Conservation (phyloP, 2,329 filamentous ascomycete genomes). For the Helotiales sp. region DNA sequence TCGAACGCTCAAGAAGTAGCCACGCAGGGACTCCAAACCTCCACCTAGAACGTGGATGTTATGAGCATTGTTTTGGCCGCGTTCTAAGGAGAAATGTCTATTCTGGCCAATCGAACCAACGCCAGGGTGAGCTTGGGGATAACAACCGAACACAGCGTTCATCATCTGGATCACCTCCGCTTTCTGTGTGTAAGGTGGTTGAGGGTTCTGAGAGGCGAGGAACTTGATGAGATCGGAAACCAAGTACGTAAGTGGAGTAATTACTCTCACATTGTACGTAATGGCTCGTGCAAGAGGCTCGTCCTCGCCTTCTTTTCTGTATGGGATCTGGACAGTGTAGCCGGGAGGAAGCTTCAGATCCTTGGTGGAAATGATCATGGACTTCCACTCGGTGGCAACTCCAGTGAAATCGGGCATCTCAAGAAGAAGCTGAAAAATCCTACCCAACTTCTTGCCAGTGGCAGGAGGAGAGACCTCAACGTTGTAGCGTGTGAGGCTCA, state of each 20-base stretch:
- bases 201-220: slow-evolving; percentile 26
- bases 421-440: slow-evolving; percentile 41
- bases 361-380: slow-evolving; percentile 36
- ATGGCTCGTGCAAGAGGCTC: slow-evolving; percentile 29
- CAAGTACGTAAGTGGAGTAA: slow-evolving; percentile 31
- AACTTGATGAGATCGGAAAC: slow-evolving; percentile 31
- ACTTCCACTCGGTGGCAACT: slow-evolving; percentile 39
- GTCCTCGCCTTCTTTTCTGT: slow-evolving; percentile 38
- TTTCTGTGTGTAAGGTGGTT: slow-evolving; percentile 43
- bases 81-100: slow-evolving; percentile 54
- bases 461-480: slow-evolving; percentile 37
- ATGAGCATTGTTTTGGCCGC: slow-evolving; percentile 30
- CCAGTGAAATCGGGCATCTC: slow-evolving; percentile 38
- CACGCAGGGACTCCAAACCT: slow-evolving; percentile 61
- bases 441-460: slow-evolving; percentile 37
- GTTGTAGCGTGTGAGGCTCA: slow-evolving; percentile 39
- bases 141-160: slow-evolving; percentile 61
- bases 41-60: slow-evolving; percentile 49
- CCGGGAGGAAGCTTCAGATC: slow-evolving; percentile 29
- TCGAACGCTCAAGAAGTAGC: slow-evolving; percentile 66
- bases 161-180: slow-evolving; percentile 59
- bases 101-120: slow-evolving; percentile 57
- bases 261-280: slow-evolving; percentile 32
- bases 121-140: slow-evolving; percentile 44
- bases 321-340: slow-evolving; percentile 31